Evolutionary conservation across 1,284 basidiomycete genomes (phyloP), one percentile per base, ranked within the genome.

Genomic region (Phellinidium pouzarii): DNA sequence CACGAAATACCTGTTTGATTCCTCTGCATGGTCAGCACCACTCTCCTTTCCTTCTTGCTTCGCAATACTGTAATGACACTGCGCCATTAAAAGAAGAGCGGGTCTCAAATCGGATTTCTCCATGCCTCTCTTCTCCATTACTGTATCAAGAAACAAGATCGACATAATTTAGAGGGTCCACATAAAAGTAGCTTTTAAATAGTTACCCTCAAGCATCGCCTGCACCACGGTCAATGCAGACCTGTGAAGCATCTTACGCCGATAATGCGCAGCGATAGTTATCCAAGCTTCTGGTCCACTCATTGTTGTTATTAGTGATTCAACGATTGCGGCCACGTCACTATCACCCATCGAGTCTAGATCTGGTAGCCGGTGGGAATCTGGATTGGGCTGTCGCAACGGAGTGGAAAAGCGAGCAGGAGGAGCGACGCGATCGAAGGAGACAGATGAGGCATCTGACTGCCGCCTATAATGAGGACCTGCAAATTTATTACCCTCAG

Each of bases 141-240:
- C 53, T 54, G 40, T 6, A 27, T 14, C 31, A 50, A 29, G 38
- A 29, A 8, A 23, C 25, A 27, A 44, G 43, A 29, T 12, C 14
- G 11, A 31, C 8, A 53, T 41, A 20, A 34, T n/a, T 23, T 11
- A n/a, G 26, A 19, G 11, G n/a, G 44, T 48, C 14, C 48, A 19
- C 20, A 36, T 9, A 48, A 43, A 5, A 20, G 23, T 20, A 42
- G 12, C 14, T 31, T 6, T 36, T 2, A 31, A 34, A 12, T 54
- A 50, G 48, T 49, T 54, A 54, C 53, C 53, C 48, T 54, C 53
- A 27, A 54, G 41, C 53, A 54, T 54, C 7, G 34, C 26, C 12
- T 37, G 20, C 2, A 45, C 25, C 20, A 54, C 48, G 4, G 47
- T 41, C 7, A 54, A 34, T 5, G 53, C 53, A 26, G 38, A 38